Conservation (phyloP, 495 filamentous ascomycete genomes). For the Tuber borchii region DNA sequence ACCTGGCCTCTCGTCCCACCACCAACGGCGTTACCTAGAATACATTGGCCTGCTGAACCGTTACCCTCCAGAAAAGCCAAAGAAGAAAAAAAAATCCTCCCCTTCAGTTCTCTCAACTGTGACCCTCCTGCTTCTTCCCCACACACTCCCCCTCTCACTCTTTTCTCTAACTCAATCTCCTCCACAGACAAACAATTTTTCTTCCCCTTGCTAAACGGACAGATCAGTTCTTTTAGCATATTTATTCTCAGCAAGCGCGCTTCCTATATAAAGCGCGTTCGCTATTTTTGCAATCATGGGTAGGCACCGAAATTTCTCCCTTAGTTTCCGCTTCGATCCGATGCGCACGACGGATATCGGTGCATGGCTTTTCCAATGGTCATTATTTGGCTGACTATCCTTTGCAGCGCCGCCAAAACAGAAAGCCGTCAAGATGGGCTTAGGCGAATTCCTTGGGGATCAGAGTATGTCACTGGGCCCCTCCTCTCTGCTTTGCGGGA, state of each 20-base stretch:
- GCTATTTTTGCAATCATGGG: constrained; percentile 77
- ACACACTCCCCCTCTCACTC: constrained; percentile 21
- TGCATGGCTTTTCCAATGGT: not conserved
- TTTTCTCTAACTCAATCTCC: constrained; percentile 8
- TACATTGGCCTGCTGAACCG: not conserved
- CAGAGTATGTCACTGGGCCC: constrained; percentile 56
- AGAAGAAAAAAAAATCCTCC: not conserved
- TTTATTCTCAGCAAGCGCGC: constrained; percentile 38
- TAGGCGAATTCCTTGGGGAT: constrained; percentile 83
- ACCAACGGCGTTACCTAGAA: not conserved
- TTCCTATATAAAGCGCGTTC: constrained; percentile 46
- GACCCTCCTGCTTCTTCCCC: constrained; percentile 15
- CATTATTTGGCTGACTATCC: constrained; percentile 44
- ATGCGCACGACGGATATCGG: not conserved
- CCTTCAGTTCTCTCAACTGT: constrained; percentile 21
- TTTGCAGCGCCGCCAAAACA: constrained; percentile 76
- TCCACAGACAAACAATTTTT: constrained; percentile 28
- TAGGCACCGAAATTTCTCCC: constrained; percentile 48
- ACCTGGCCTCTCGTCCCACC: not conserved
- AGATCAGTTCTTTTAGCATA: constrained; percentile 23
- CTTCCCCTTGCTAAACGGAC: constrained; percentile 18
- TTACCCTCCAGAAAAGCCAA: not conserved
- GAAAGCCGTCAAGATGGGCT: constrained; percentile 86
- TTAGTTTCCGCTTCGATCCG: constrained; percentile 8
- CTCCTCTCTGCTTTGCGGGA: not conserved